A percentile compares a stretch with the other conserved stretches of the same genome.
Conservation (phyloP, 257 asterid species). For the Fraxinus quadrangulata region DNA sequence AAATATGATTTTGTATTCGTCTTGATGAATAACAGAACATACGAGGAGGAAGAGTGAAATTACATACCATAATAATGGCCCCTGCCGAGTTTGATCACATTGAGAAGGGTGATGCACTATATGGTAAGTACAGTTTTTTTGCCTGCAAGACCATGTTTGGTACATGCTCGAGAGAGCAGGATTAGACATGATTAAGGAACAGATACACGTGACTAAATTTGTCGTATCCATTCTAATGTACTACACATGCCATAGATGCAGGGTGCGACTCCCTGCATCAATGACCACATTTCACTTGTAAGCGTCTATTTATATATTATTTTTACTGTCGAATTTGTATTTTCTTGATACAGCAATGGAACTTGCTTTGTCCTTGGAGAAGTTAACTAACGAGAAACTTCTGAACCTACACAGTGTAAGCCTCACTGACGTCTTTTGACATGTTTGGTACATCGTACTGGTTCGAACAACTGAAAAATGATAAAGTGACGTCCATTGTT, state of each 20-base stretch:
- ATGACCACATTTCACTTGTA: too few species aligned
- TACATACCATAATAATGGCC: constrained; percentile 45
- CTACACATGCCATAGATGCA: too few species aligned
- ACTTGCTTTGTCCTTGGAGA: constrained; percentile 70
- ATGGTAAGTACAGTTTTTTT: constrained; percentile 45
- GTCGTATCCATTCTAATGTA: neutral
- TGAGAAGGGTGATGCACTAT: constrained; percentile 82
- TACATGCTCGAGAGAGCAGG: neutral
- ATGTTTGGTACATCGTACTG: neutral
- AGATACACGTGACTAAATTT: neutral
- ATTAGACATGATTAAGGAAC: neutral
- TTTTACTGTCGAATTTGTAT: neutral
- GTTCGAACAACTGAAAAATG: neutral
- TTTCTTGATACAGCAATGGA: constrained; percentile 74
- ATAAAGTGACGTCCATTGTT: neutral
- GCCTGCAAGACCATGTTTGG: neutral
- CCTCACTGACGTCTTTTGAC: constrained; percentile 9
- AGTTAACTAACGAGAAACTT: constrained; percentile 63
- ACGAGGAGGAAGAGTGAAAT: constrained; percentile 83
- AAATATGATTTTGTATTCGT: neutral
- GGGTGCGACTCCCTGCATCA: too few species aligned
- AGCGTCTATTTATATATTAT: too few species aligned
- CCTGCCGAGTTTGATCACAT: constrained; percentile 65
- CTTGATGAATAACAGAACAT: constrained; percentile 46
- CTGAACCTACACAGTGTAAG: constrained; percentile 57